Conservation (phyloP, 1,139 yeast species). For the Meyerozyma athensensis region DNA sequence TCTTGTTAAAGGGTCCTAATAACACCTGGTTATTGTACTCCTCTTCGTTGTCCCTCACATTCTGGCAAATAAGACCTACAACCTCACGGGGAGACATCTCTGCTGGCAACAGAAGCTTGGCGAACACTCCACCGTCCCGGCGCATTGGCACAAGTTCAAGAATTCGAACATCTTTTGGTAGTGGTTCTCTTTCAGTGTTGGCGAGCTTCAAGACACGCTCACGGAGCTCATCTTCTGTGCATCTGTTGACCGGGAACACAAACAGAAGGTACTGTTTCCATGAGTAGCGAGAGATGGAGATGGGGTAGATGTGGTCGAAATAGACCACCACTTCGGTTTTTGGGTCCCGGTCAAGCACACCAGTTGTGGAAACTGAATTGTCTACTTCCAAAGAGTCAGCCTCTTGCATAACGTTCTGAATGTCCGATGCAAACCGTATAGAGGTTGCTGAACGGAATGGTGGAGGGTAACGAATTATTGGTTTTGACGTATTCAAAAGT, state of each 20-base stretch:
- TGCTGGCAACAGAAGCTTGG: conserved; percentile 61
- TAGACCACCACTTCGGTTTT: conserved; percentile 48
- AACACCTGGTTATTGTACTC: conserved; percentile 27
- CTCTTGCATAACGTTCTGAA: conserved; percentile 30
- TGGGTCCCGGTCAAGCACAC: conserved; percentile 34
- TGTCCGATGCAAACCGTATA: conserved; percentile 23
- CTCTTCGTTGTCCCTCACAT: conserved; percentile 32
- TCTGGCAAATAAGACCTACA: conserved; percentile 45
- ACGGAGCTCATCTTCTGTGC: conserved; percentile 18
- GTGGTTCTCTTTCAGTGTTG: conserved; percentile 20
- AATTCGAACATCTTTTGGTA: conserved; percentile 26
- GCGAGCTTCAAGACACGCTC: conserved; percentile 21
- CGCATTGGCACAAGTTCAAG: conserved; percentile 57
- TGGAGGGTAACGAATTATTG: not conserved
- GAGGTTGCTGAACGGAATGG: not conserved
- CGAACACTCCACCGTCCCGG: conserved; percentile 93
- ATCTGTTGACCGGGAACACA: conserved; percentile 14
- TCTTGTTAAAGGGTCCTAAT: conserved; percentile 14
- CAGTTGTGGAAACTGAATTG: conserved; percentile 37
- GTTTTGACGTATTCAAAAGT: not conserved
- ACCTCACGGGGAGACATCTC: conserved; percentile 45
- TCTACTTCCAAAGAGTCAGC: conserved; percentile 30
- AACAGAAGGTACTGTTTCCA: conserved; percentile 19
- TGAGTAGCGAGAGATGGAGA: conserved; percentile 21
- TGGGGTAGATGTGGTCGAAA: conserved; percentile 49